Percentiles rank a stretch among this genome's conserved stretches.
Evolutionary conservation across 2,329 filamentous ascomycete species (phyloP).

Genomic region (Corniculantispora saksenae): DNA sequence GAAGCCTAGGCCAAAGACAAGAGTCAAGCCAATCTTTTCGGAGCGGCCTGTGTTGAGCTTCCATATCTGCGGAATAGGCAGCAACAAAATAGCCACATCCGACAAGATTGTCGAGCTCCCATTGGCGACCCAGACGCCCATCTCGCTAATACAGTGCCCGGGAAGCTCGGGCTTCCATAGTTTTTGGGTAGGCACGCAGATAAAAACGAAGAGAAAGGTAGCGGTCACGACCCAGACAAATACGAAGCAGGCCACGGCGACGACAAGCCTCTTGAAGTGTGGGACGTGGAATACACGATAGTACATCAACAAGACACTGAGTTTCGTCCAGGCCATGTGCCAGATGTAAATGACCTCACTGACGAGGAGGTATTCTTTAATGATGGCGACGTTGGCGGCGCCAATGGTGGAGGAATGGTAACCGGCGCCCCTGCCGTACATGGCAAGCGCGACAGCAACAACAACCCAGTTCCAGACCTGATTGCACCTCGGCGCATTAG

Average conservation of each 20-base stretch:
- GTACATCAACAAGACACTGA: constrained; percentile 53
- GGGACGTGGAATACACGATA: constrained; percentile 51
- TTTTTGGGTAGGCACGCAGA: constrained; percentile 51
- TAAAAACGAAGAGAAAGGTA: constrained; percentile 52
- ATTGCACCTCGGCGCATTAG: background rate
- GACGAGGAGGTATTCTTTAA: constrained; percentile 48
- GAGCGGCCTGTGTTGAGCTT: constrained; percentile 40
- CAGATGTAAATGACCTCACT: constrained; percentile 50
- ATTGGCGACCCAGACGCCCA: constrained; percentile 52
- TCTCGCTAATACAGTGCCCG: constrained; percentile 50
- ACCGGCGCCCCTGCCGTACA: constrained; percentile 49
- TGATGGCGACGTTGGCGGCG: constrained; percentile 37
- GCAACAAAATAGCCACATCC: constrained; percentile 45
- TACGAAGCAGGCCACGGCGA: constrained; percentile 42
- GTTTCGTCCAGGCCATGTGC: constrained; percentile 50
- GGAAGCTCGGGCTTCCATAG: constrained; percentile 48
- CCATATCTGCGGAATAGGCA: constrained; percentile 49
- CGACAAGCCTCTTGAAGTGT: constrained; percentile 43
- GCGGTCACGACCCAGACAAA: constrained; percentile 49
- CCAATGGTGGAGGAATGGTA: constrained; percentile 44
- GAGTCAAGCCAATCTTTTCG: constrained; percentile 45
- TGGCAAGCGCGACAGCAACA: constrained; percentile 49
- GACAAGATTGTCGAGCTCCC: constrained; percentile 48
- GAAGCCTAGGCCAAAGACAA: constrained; percentile 47
- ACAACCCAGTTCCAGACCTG: constrained; percentile 44